phyloP scores from a whole-genome alignment of 2,329 filamentous ascomycete genomes.

The Aspergillus pseudonomiae region DNA sequence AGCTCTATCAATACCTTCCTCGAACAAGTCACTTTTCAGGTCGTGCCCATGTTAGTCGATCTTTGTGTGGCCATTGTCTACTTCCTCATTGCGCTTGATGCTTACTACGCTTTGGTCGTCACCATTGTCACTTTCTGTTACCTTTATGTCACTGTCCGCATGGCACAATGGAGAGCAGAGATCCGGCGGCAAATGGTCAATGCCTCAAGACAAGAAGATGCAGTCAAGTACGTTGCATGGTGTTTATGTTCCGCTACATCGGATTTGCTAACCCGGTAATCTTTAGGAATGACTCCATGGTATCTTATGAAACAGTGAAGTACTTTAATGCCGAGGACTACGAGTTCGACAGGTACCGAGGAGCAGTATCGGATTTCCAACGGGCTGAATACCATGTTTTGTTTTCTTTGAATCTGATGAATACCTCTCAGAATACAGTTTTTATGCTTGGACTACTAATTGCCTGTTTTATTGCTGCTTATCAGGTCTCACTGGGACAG shows the following conservation, averaged over 20 bases:
- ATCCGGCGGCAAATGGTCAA: constrained; percentile 94
- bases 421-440: constrained; percentile 76
- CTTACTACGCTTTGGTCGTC: constrained; percentile 87
- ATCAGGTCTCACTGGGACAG: constrained; percentile 70
- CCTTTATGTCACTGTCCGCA: constrained; percentile 91
- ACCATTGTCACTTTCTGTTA: constrained; percentile 93
- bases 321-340: constrained; percentile 85
- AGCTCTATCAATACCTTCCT: constrained; percentile 95
- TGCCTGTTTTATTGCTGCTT: constrained; percentile 73
- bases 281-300: constrained; percentile 84
- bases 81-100: constrained; percentile 77
- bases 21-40: constrained; percentile 93
- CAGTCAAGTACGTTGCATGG: constrained; percentile 70
- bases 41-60: constrained; percentile 92
- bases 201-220: constrained; percentile 90
- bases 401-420: constrained; percentile 77
- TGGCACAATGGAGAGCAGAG: constrained; percentile 90
- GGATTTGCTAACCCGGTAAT: constrained; percentile 5
- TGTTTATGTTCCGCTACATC: not conserved
- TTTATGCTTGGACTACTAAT: constrained; percentile 77
- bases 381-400: constrained; percentile 74
- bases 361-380: constrained; percentile 72
- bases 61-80: constrained; percentile 81
- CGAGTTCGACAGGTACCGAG: constrained; percentile 73
- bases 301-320: constrained; percentile 95